phyloP scores from a whole-genome alignment of 345 rosid genomes.

The Moricandia moricandioides region DNA sequence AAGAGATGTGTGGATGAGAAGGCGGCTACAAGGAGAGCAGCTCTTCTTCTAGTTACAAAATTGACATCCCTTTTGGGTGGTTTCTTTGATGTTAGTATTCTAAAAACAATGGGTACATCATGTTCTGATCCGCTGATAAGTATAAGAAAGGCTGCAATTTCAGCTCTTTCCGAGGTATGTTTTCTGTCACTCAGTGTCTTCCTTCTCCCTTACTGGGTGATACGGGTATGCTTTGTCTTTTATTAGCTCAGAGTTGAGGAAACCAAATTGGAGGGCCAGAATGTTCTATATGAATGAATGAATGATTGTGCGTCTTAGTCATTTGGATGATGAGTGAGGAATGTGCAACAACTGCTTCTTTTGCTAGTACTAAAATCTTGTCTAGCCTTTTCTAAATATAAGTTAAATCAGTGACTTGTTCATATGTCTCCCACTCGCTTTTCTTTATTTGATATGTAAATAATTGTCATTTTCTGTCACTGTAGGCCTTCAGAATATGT shows the following conservation, averaged over 20 bases:
- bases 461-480: constrained; percentile 9
- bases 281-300: constrained; percentile 1
- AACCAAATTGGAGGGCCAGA: background rate
- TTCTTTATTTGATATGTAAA: constrained; percentile 6
- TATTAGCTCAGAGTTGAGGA: constrained; percentile 1
- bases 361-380: background rate
- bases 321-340: background rate
- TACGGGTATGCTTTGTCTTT: background rate
- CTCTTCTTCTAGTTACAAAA: constrained; percentile 69
- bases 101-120: constrained; percentile 78
- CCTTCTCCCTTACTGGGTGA: background rate
- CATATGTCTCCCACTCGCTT: background rate
- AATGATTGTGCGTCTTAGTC: constrained; percentile 4
- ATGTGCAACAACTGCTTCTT: background rate
- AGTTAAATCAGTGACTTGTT: background rate
- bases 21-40: constrained; percentile 77
- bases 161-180: constrained; percentile 87
- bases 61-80: constrained; percentile 62
- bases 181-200: constrained; percentile 8
- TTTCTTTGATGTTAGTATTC: constrained; percentile 59
- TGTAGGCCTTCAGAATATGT: constrained; percentile 69
- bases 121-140: constrained; percentile 95
- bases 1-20: constrained; percentile 86
- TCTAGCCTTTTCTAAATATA: constrained; percentile 4
- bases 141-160: constrained; percentile 81